These are phyloP conservation scores for Russula sp. DNA, from an alignment of 768 basidiomycete genomes.

Conservation along the genomic window DNA sequence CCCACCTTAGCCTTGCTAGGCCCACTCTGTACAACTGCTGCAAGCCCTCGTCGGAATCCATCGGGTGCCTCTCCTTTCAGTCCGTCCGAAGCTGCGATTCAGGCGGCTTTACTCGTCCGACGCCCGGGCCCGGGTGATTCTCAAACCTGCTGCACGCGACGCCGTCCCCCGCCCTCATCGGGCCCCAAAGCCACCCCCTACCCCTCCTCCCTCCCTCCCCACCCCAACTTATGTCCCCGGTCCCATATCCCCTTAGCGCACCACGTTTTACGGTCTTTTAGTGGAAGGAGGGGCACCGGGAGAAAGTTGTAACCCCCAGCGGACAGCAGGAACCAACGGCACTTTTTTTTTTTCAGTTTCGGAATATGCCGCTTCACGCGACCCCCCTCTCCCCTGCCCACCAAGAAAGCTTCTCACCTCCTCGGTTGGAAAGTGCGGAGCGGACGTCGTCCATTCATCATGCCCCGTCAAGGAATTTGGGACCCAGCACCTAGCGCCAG, in stretches of 20 bases:
- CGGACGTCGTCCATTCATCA: background rate
- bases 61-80: background rate
- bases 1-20: background rate
- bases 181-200: background rate
- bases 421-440: background rate
- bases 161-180: background rate
- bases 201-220: background rate
- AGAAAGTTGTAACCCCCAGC: too few relatives aligned
- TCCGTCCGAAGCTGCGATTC: background rate
- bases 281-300: background rate
- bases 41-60: background rate
- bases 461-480: conserved; percentile 2
- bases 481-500: background rate
- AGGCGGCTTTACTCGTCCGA: conserved; percentile 1
- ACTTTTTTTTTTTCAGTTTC: background rate
- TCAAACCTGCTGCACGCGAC: background rate
- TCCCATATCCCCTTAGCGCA: background rate
- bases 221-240: background rate
- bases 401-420: background rate
- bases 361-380: background rate
- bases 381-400: background rate
- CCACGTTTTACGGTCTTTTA: background rate
- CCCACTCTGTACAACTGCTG: background rate
- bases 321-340: too few relatives aligned
- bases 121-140: background rate